Evolutionary conservation across 202 grass and related monocot species (phyloP), one percentile per base, ranked within the genome.

Genomic region (Panicum hallii): DNA sequence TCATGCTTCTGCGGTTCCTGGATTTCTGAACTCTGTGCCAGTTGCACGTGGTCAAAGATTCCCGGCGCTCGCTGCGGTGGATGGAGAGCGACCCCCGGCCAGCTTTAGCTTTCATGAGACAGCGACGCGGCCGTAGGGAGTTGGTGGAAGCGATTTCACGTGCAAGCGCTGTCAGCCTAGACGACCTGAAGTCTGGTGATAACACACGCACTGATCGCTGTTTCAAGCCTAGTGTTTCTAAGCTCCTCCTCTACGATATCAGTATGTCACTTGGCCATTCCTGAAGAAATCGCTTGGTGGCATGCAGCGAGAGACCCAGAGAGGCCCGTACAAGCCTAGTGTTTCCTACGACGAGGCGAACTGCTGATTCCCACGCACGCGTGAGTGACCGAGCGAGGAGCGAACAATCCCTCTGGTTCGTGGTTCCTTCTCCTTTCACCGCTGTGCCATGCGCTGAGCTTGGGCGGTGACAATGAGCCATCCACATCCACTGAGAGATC

Each of bases 31-130:
- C 72, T 67, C 55, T 66, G 64, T 77, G 88, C 83, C 1, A 61
- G 23, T 43, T 86, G 83, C 84, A 83, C 66, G 42, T 78, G 67
- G 88, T 90, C 88, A 90, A 86, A 90, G 88, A 90, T 90, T 86
- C 83, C 41, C 55, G 26, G 20, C 15, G 50, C 36, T 38, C 36
- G 36, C 36, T 38, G 36, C 49, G 60, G 80, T 30, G 1, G 23
- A 13, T 22, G 8, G 19, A 32, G 23, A 8, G 32, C 32, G 26
- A 26, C 76, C 22, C 76, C 22, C 78, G 11, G 17, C 64, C 36
- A 83, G 67, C 74, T 79, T 73, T 48, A 60, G 48, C 82, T 85
- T 89, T 89, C 77, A 63, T 55, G 78, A 64, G 78, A 85, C 87
- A 56, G 36, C 54, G 78, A 71, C 63, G 15, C 19, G 12, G 70